Evolutionary conservation across 306 rosid genomes (phyloP).

Genomic region (Sesbania bispinosa): DNA sequence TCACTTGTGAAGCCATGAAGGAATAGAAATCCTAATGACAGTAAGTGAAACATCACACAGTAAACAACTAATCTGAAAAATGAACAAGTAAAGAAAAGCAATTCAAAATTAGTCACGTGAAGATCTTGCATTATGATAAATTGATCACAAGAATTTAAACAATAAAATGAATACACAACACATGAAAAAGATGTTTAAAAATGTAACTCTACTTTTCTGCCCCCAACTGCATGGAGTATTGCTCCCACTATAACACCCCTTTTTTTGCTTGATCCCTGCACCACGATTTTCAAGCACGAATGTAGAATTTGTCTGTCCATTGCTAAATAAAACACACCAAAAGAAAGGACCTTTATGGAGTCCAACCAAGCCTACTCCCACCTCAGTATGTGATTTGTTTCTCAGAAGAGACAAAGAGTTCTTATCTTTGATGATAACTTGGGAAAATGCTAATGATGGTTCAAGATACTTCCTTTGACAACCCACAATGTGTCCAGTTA

Average conservation of each 20-base stretch:
- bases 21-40: neutral
- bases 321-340: constrained; percentile 78
- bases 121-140: constrained; percentile 4
- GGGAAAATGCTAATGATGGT: constrained; percentile 57
- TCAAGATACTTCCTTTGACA: constrained; percentile 68
- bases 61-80: neutral
- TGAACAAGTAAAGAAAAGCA: neutral
- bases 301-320: constrained; percentile 62
- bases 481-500: constrained; percentile 65
- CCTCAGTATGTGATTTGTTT: constrained; percentile 74
- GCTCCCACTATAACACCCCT: constrained; percentile 89
- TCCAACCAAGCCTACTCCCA: constrained; percentile 80
- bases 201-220: constrained; percentile 14
- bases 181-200: constrained; percentile 15
- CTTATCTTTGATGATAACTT: constrained; percentile 51
- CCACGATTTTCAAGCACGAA: constrained; percentile 88
- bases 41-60: neutral
- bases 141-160: constrained; percentile 26
- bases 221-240: constrained; percentile 62
- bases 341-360: constrained; percentile 68
- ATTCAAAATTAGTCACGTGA: constrained; percentile 12
- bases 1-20: neutral
- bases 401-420: constrained; percentile 47
- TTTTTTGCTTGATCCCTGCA: constrained; percentile 64
- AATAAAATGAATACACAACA: constrained; percentile 28